phyloP scores from a whole-genome alignment of 306 rosid genomes.

The Cicer bijugum region DNA sequence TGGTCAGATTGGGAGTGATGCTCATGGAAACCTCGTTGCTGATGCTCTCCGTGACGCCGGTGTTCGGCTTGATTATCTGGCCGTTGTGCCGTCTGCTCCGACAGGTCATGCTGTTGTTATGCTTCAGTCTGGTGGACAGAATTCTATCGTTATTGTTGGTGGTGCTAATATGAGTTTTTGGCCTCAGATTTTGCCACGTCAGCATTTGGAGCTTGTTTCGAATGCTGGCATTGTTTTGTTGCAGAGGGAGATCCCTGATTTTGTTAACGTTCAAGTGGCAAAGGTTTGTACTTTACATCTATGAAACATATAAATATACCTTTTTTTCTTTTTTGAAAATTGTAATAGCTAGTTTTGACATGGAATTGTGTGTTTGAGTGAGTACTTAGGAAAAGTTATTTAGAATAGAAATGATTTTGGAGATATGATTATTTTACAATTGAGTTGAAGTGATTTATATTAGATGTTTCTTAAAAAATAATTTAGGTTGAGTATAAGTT shows the following conservation, averaged over 20 bases:
- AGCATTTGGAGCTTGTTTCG: slow-evolving; percentile 61
- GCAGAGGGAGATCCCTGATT: slow-evolving; percentile 94
- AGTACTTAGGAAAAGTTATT: neutral
- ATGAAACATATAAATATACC: too few species aligned
- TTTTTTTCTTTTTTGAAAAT: neutral
- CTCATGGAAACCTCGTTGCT: slow-evolving; percentile 64
- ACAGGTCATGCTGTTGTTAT: slow-evolving; percentile 90
- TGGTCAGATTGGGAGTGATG: slow-evolving; percentile 84
- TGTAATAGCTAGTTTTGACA: neutral
- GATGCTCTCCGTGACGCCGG: slow-evolving; percentile 65
- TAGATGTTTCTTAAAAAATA: neutral
- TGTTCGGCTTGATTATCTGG: slow-evolving; percentile 58
- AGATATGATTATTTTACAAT: neutral
- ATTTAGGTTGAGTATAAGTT: neutral
- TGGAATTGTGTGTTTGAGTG: neutral
- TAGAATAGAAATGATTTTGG: neutral
- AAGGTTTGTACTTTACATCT: slow-evolving; percentile 57
- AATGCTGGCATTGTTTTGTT: slow-evolving; percentile 84
- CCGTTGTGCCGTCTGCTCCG: slow-evolving; percentile 51
- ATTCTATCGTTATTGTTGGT: slow-evolving; percentile 83
- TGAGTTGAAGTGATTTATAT: neutral
- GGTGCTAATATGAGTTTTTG: slow-evolving; percentile 81
- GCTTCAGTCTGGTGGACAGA: slow-evolving; percentile 83
- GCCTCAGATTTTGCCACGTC: slow-evolving; percentile 56
- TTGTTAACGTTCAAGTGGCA: slow-evolving; percentile 79